A percentile compares a stretch with the other conserved stretches of the same genome.
Conservation (phyloP, 2,329 filamentous ascomycete species). For the Scorias spongiosa region DNA sequence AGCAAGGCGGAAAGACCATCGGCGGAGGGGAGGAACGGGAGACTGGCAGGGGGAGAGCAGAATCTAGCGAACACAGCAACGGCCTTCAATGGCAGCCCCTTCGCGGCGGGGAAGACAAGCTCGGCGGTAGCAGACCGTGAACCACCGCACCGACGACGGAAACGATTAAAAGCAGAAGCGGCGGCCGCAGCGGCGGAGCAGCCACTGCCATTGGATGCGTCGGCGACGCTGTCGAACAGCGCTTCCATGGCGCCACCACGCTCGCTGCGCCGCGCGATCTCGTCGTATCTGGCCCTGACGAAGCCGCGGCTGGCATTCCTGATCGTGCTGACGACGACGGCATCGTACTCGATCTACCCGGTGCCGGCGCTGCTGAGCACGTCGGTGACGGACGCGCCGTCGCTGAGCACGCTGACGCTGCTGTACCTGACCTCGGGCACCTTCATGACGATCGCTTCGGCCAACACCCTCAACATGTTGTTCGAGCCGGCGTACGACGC, state of each 20-base stretch:
- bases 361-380: constrained; percentile 72
- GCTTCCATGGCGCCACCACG: constrained; percentile 41
- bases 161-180: constrained; percentile 19
- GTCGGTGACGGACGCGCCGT: constrained; percentile 52
- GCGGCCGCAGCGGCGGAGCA: constrained; percentile 5
- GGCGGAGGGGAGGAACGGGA: not conserved
- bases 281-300: constrained; percentile 77
- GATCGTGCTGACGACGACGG: constrained; percentile 79
- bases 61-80: not conserved
- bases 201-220: constrained; percentile 42
- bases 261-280: constrained; percentile 50
- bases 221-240: constrained; percentile 41
- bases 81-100: not conserved
- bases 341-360: constrained; percentile 83
- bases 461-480: constrained; percentile 94
- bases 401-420: constrained; percentile 77
- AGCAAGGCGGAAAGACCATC: constrained; percentile 2
- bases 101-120: not conserved
- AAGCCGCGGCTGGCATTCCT: constrained; percentile 89
- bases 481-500: constrained; percentile 84
- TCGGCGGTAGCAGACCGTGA: constrained; percentile 6
- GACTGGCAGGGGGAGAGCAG: not conserved
- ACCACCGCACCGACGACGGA: constrained; percentile 19
- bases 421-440: constrained; percentile 79
- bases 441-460: constrained; percentile 72